Evolutionary conservation across 768 basidiomycete species (phyloP), one percentile per base, ranked within the genome.

Genomic region (Chalciporus pseudorubinellus): DNA sequence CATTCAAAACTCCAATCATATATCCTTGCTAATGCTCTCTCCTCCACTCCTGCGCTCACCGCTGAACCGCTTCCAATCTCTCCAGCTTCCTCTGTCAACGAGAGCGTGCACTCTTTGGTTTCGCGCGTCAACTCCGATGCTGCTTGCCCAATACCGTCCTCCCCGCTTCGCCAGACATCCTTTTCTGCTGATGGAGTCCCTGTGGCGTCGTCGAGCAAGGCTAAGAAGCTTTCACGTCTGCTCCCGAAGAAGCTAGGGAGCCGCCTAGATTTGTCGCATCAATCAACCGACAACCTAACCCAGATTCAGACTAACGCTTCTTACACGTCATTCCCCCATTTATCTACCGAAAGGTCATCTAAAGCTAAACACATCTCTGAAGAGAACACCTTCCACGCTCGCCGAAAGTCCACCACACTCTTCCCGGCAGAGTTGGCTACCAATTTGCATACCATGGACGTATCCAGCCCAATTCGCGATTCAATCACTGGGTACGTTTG

Each of bases 351-450:
- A 49, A 65, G 63, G 12, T 26, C 64, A 24, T 45, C 61, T 39
- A 68, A 58, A 26, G 42, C 57, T 36, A 69, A 61, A 44, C 59
- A 55, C 48, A 16, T 57, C 34, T 61, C 61, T 39, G 65, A 68
- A 47, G 61, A 63, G 59, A 69, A 70, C 55, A 71, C 63, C 2
- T 69, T 69, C 28, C 69, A 70, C 50, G 59, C 68, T 16, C 68
- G 69, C 47, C 67, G 69, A 50, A 69, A 69, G 59, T 69, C 68
- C 48, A 58, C 65, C 22, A 68, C 63, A 6, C 56, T 69, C 51
- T 69, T 71, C 33, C 67, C 67, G 2, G 57, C 58, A 41, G 64
- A 67, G 47, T 46, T 68, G 16, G 51, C 44, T 43, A 46, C 64
- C 39, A 67, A 61, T 47, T 50, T 68, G 41, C 67, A 69, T 18